Evolutionary conservation across 2,329 filamentous ascomycete species (phyloP).

Genomic region (Ophiosphaerella korrae): DNA sequence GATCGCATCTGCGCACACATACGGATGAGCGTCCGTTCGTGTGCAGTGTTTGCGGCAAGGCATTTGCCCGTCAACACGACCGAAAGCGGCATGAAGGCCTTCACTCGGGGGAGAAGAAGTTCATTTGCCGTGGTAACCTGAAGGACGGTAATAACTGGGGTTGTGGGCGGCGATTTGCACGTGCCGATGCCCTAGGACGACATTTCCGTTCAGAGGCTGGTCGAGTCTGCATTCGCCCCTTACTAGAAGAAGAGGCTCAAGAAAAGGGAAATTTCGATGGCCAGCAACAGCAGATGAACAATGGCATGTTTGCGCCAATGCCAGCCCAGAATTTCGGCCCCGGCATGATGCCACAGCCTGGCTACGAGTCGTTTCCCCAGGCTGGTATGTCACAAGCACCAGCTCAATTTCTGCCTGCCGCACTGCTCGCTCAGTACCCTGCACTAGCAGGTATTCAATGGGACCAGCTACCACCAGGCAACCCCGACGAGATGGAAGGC

Average conservation of each 20-base stretch:
- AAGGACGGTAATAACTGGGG: conserved; percentile 87
- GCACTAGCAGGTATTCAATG: conserved; percentile 90
- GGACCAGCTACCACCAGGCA: conserved; percentile 71
- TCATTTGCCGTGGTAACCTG: conserved; percentile 91
- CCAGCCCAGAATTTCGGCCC: conserved; percentile 35
- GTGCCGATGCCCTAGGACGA: conserved; percentile 89
- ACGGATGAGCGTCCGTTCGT: conserved; percentile 97
- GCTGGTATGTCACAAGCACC: conserved; percentile 34
- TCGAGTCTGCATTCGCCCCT: conserved; percentile 93
- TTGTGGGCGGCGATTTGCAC: conserved; percentile 89
- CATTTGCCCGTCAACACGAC: conserved; percentile 96
- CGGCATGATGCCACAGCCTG: conserved; percentile 43
- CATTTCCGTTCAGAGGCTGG: conserved; percentile 97
- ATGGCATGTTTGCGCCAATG: conserved; percentile 42
- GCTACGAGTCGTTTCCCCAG: conserved; percentile 39
- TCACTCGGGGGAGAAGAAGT: conserved; percentile 98
- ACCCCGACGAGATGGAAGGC: conserved; percentile 58
- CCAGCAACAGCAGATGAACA: conserved; percentile 65
- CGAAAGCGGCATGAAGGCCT: conserved; percentile 95
- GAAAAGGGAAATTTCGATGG: conserved; percentile 69
- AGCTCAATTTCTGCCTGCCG: conserved; percentile 71
- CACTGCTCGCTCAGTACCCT: conserved; percentile 88
- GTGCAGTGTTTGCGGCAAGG: conserved; percentile 95
- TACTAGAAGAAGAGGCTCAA: conserved; percentile 91
- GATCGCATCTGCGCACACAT: conserved; percentile 92